Base-by-base conservation (phyloP, 257 asterid species). In the Phtheirospermum japonicum region DNA sequence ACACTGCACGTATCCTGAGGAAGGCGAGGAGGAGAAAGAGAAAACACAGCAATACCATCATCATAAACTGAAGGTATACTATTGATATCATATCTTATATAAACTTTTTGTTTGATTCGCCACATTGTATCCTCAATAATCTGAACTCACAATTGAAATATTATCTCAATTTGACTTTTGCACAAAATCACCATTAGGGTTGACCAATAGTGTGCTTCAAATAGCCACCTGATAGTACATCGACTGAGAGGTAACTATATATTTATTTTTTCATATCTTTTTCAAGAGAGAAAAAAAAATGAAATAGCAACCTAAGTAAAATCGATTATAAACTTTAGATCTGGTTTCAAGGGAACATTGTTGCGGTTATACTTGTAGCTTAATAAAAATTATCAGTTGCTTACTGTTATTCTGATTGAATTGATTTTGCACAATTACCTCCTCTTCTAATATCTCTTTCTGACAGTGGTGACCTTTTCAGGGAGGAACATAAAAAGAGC, bases 21-120 rank as follows among this genome's bases (percentile, higher is more conserved):
- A 92, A 85, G 76, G 96, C 97, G 64, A 80, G 95, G 82, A 80
- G 83, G 73, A 80, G 85, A 75, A 92, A 86, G 89, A 84, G 99
- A 81, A 88, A 86, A 71, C 69, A 64, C 58, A 33, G 75, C 68
- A 80, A 80, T 69, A 75, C 82, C 70, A 85, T 92, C 76, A 59
- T 86, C 59, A 81, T 92, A 66, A 71, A 84, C 71, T 92, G 78
- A 86, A 81, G 85, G 88, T 84, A 72, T 33, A 48, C 51, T 49
- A 30, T 42, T 60, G 31, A 49, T 14, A 11, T 57, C 3, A 10
- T 26, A 40, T 40, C n/a, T 40, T 36, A 36, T 23, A 36, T 42
- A 33, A 36, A 23, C 28, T 59, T 63, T 46, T 13, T n/a, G n/a
- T n/a, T n/a, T n/a, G n/a, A 43, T 62, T 59, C 36, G 46, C 48